Evolutionary conservation across 1,139 yeast genomes (phyloP), one percentile per base, ranked within the genome.

Genomic region (Yamadazyma friedrichii): DNA sequence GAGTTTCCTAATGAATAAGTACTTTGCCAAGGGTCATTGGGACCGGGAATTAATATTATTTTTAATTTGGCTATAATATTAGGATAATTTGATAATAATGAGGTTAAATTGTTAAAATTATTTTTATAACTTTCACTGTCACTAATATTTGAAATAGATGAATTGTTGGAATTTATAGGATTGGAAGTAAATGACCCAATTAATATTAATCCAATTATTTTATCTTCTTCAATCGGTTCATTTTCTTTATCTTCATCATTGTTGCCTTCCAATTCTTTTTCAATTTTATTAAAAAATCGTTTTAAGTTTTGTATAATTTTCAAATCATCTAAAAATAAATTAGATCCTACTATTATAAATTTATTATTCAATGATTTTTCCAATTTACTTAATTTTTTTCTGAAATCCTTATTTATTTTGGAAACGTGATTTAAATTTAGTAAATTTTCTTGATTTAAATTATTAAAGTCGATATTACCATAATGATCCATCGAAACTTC

Each of bases 21-120:
- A 0, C 94, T 80, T 36, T 82, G 82, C 98, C 98, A 93, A 0
- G 97, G 97, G 59, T 93, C 98, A 51, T 88, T 85, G 34, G 80
- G 80, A 0, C 98, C 98, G 0, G 98, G 97, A 1, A 91, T 69
- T 45, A 93, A 76, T 2, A 87, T 64, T 38, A 88, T 62, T 34
- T 79, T 77, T 33, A 67, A 62, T n/a, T 49, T 44, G 25, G 53
- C 52, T 6, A 67, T 54, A 26, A 71, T 54, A 17, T 55, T 53
- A 1, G 74, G 70, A 42, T 51, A 68, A 35, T 59, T 58, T 2
- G 67, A 49, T n/a, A 70, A 47, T n/a, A 67, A 47, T 8, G 79
- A 70, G 0, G 96, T 89, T 15, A 93, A 67, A 9, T 78, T 67
- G 51, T 91, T 96, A 62, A 88, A 88, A 31, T 76, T 70, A 33